Evolutionary conservation across 2,329 filamentous ascomycete genomes (phyloP), one percentile per base, ranked within the genome.

Genomic region (Stagonosporopsis tanaceti): DNA sequence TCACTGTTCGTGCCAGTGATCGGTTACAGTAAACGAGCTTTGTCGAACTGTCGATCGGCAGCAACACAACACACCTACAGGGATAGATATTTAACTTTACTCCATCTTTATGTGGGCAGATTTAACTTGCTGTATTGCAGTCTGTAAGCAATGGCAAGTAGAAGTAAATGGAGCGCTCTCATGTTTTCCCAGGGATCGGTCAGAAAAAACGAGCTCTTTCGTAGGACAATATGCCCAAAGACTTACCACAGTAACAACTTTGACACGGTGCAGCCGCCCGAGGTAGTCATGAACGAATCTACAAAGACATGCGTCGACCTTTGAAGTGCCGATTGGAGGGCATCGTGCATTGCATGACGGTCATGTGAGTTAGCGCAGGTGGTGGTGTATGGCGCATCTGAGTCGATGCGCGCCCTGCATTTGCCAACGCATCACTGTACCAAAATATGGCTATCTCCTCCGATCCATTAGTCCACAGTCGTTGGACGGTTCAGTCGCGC

Each of bases 371-470:
- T 57, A 50, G 54, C 48, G 54, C 39, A 41, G 22, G 24, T 42
- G 47, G 47, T 34, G 38, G 20, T 38, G 32, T 27, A 24, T 50
- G 42, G 48, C 32, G 48, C 42, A 45, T 48, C 48, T 53, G 54
- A 57, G 45, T 51, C 47, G 55, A 58, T 39, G 55, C 54, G 47
- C 47, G 47, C 47, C 53, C 61, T 64, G 66, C 61, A 61, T 53
- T n/a, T 75, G 73, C 72, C 72, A 75, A 61, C 73, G 66, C 73
- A 75, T 74, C 71, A 73, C 66, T 62, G 68, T 57, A 57, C 60
- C 64, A 64, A 59, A 66, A 60, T 40, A 37, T 58, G 62, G 59
- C 61, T 57, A 65, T 65, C 65, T 57, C 57, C 65, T 66, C 71
- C 70, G 68, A 67, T 72, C 69, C 63, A 62, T 64, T 63, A 57